Base-by-base conservation (phyloP, 768 basidiomycete genomes). In the Hydnum rufescens region DNA sequence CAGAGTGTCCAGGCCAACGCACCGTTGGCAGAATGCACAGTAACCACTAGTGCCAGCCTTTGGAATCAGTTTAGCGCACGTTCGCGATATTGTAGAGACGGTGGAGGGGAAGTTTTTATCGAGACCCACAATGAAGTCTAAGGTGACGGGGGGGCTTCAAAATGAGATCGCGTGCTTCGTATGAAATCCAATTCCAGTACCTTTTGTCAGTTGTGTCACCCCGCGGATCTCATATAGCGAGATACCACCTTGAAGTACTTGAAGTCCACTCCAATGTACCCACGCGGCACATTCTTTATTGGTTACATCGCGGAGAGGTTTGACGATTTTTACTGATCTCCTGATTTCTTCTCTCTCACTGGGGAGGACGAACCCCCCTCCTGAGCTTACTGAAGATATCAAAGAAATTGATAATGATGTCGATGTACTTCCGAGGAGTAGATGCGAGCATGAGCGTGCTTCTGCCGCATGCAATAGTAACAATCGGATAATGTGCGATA, bases 71-170 rank as follows among this genome's bases (percentile, higher is more conserved):
- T 89, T 89, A 3, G 71, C 77, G 59, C 82, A 84, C 1, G 86
- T 88, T 32, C 81, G 74, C 23, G 77, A 77, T 49, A 89, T 82
- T 0, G 86, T 77, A 4, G 83, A 86, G 6, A 88, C 86, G 0
- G 86, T 89, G 0, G 85, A 84, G 3, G 86, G 86, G 62, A 81
- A 89, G 62, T 87, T 78, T 49, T 72, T 75, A 64, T 89, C 86
- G 28, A 89, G 61, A 2, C 83, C 79, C 19, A 80, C 64, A 53
- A 89, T 82, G 58, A 88, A 89, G 61, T 79, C 86, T 86, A 53
- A n/a, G n/a, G n/a, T n/a, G 6, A 4, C 23, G 31, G 23, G 25
- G 2, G 19, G 23, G 5, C 49, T 46, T 28, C 26, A 1, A 26
- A 51, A 25, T n/a, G 16, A 32, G 46, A n/a, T 18, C 19, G 28